Evolutionary conservation across 176 grass and related monocot species (phyloP).

Genomic region (Aegilops sharonensis): DNA sequence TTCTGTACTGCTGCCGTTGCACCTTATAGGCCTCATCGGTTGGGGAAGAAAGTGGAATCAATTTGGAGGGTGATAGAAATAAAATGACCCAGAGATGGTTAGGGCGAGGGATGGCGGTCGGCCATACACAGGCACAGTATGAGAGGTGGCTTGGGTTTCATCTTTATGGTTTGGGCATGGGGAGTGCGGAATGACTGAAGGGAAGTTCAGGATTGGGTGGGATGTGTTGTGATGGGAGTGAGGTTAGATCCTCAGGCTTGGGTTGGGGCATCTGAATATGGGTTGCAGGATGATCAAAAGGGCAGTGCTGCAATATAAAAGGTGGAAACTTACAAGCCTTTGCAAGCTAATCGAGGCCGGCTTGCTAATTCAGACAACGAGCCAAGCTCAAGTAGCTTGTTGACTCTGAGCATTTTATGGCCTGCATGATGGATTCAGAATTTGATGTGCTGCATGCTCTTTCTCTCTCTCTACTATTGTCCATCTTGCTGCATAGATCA

Average conservation of each 20-base stretch:
- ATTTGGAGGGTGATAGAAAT: too few relatives aligned
- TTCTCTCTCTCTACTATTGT: too few relatives aligned
- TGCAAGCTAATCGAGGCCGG: neutral
- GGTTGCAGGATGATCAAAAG: neutral
- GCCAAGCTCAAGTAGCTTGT: neutral
- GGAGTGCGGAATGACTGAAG: too few relatives aligned
- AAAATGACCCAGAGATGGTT: too few relatives aligned
- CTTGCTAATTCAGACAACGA: neutral
- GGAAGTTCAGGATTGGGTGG: neutral
- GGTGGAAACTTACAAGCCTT: neutral
- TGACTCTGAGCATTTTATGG: neutral
- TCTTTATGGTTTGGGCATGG: neutral
- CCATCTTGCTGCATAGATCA: too few relatives aligned
- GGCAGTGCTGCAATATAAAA: neutral
- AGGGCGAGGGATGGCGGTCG: too few relatives aligned
- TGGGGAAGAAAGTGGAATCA: too few relatives aligned
- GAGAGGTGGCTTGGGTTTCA: neutral
- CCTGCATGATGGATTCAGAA: too few relatives aligned
- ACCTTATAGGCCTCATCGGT: too few relatives aligned
- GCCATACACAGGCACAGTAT: neutral
- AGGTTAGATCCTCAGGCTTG: neutral
- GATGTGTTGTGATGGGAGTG: neutral
- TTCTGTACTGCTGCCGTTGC: neutral
- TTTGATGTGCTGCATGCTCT: too few relatives aligned
- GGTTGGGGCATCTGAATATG: neutral